Conservation (phyloP, 2,329 filamentous ascomycete species). For the Colletotrichum endophyticum region DNA sequence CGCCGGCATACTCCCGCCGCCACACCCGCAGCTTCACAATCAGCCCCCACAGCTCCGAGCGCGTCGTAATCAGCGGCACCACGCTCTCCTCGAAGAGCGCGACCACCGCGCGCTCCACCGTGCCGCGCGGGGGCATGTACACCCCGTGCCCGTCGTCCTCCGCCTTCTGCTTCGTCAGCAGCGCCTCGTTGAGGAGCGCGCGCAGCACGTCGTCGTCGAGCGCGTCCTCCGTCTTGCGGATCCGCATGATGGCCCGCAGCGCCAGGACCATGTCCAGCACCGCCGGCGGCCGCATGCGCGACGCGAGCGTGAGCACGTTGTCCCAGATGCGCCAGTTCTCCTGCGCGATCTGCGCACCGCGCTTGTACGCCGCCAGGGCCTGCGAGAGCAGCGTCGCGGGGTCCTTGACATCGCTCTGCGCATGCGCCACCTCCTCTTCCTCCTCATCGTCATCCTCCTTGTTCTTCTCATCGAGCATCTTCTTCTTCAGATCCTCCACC, state of each 20-base stretch:
- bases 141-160: slow-evolving; percentile 28
- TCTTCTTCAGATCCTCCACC: slow-evolving; percentile 38
- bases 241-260: slow-evolving; percentile 74
- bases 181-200: slow-evolving; percentile 74
- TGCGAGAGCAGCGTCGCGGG: slow-evolving; percentile 71
- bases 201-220: slow-evolving; percentile 77
- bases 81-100: slow-evolving; percentile 77
- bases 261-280: slow-evolving; percentile 79
- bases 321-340: slow-evolving; percentile 96
- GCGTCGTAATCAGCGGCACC: slow-evolving; percentile 82
- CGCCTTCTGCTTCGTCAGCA: slow-evolving; percentile 48
- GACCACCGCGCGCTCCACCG: slow-evolving; percentile 66
- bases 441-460: slow-evolving; percentile 32
- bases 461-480: slow-evolving; percentile 17
- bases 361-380: slow-evolving; percentile 84
- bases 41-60: slow-evolving; percentile 78
- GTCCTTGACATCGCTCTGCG: slow-evolving; percentile 38
- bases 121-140: slow-evolving; percentile 59
- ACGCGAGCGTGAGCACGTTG: slow-evolving; percentile 88
- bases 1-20: slow-evolving; percentile 71
- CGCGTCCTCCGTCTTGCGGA: slow-evolving; percentile 79
- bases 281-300: slow-evolving; percentile 76
- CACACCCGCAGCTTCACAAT: slow-evolving; percentile 76
- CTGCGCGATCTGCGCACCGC: slow-evolving; percentile 81
- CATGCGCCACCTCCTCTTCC: neutral